Conservation (phyloP, 2,329 filamentous ascomycete species). For the Colletotrichum eleusines region DNA sequence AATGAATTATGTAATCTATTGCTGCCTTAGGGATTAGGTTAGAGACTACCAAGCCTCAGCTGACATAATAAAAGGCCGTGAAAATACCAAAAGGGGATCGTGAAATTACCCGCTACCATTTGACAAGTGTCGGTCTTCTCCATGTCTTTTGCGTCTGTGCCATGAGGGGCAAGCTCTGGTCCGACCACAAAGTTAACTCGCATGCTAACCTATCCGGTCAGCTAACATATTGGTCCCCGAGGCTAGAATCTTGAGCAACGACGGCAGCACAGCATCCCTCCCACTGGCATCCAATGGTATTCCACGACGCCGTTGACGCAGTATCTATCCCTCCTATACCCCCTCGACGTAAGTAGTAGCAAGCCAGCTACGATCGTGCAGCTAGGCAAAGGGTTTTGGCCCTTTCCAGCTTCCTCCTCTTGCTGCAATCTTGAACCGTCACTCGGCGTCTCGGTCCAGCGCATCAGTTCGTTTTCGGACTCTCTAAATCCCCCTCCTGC, state of each 20-base stretch:
- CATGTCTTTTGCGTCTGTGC: not conserved
- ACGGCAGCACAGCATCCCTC: not conserved
- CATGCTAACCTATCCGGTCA: slow-evolving; percentile 1
- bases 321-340: not conserved
- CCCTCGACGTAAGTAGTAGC: too few relatives aligned
- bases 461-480: slow-evolving; percentile 5
- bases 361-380: slow-evolving; percentile 10
- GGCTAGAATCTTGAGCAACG: slow-evolving; percentile 9
- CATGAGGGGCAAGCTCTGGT: not conserved
- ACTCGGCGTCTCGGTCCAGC: not conserved
- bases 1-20: not conserved
- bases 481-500: not conserved
- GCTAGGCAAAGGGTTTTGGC: slow-evolving; percentile 7
- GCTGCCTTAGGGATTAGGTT: too few relatives aligned
- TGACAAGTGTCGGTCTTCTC: slow-evolving; percentile 11
- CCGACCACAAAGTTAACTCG: not conserved
- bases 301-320: not conserved
- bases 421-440: slow-evolving; percentile 9
- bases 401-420: not conserved
- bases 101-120: too few relatives aligned
- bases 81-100: too few relatives aligned
- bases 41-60: too few relatives aligned
- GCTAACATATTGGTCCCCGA: not conserved
- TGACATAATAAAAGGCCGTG: too few relatives aligned
- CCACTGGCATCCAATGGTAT: not conserved